These are phyloP conservation scores for Chlorella variabilis DNA, from an alignment of 163 green algal genomes.

Conservation along the genomic window DNA sequence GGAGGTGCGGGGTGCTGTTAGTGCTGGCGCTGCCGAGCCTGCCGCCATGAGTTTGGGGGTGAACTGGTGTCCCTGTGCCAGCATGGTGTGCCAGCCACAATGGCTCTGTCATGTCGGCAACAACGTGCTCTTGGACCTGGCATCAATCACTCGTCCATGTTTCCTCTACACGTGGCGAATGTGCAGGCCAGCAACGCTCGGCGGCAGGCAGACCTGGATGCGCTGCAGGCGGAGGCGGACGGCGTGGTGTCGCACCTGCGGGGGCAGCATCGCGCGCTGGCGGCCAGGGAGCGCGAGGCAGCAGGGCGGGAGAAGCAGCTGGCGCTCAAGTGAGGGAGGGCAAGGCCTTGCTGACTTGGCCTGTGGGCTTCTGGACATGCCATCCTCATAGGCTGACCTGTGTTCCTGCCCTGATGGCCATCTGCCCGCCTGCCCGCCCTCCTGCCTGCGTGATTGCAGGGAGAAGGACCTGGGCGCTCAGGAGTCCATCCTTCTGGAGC, in stretches of 20 bases:
- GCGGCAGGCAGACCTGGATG: constrained; percentile 23
- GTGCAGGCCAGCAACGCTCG: constrained; percentile 18
- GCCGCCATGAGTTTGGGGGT: no score
- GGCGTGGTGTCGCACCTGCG: constrained; percentile 10
- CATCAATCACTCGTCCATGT: no score
- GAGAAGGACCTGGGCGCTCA: neutral
- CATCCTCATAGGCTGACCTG: neutral
- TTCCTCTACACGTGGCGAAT: no score
- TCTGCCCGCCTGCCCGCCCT: neutral
- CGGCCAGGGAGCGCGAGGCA: neutral
- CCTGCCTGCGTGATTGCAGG: neutral
- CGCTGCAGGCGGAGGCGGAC: constrained; percentile 28
- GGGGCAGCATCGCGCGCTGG: constrained; percentile 22
- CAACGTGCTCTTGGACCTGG: no score
- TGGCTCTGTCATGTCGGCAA: no score
- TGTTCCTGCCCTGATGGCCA: neutral
- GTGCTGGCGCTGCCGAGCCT: no score
- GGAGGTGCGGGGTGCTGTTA: constrained; percentile 5
- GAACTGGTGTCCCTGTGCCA: no score
- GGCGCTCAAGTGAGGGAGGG: constrained; percentile 11
- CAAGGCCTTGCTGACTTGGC: neutral
- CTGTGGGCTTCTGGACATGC: neutral
- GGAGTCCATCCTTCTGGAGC: constrained; percentile 13
- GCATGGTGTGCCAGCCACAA: no score
- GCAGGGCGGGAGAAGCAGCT: neutral